These are phyloP conservation scores for Apiospora kogelbergensis DNA, from an alignment of 2,329 filamentous ascomycete genomes.

Conservation along the genomic window DNA sequence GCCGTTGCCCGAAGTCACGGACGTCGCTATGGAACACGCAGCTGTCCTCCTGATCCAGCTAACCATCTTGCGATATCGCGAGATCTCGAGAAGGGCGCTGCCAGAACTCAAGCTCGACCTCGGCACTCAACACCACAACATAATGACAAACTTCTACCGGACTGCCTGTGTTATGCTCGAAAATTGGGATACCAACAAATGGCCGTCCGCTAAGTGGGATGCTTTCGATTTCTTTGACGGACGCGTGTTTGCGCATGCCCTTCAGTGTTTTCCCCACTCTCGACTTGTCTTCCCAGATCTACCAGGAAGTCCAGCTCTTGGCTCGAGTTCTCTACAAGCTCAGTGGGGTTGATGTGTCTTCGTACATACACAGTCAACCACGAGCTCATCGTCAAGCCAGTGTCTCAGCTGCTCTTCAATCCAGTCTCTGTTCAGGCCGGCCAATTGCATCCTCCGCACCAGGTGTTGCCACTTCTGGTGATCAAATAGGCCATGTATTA, in stretches of 20 bases:
- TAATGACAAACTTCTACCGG: neutral
- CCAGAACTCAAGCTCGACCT: neutral
- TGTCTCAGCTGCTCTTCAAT: neutral
- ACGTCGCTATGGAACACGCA: neutral
- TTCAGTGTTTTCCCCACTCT: neutral
- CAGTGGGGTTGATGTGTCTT: neutral
- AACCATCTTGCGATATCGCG: neutral
- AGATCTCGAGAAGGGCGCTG: neutral
- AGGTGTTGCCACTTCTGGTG: neutral
- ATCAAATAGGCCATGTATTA: neutral
- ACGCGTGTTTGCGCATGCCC: neutral
- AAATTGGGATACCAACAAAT: neutral
- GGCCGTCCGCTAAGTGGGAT: neutral
- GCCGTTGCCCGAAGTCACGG: neutral
- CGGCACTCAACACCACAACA: neutral
- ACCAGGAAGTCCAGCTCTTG: neutral
- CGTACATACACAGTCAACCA: neutral
- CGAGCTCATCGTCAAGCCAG: neutral
- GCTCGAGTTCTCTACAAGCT: neutral
- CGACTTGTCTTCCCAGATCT: neutral
- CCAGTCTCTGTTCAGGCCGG: neutral
- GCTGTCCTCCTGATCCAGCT: neutral
- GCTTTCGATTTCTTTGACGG: neutral
- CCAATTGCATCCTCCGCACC: neutral
- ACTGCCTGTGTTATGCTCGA: neutral